These are phyloP conservation scores for Melampsora americana DNA, from an alignment of 1,284 basidiomycete species.

Conservation along the genomic window DNA sequence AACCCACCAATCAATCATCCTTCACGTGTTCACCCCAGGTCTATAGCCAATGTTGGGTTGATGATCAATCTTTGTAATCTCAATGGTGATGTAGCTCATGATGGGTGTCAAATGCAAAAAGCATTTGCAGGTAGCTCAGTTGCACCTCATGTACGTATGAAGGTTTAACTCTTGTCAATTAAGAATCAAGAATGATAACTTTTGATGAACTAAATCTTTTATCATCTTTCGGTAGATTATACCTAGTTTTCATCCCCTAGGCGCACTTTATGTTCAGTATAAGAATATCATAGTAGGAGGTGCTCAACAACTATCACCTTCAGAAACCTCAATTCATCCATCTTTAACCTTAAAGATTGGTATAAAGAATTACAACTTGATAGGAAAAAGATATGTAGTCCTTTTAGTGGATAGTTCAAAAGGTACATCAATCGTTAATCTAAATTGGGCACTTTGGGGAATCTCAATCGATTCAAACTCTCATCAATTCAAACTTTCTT, in stretches of 20 bases:
- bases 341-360: constrained; percentile 14
- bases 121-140: constrained; percentile 34
- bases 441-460: too few relatives aligned
- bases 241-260: constrained; percentile 2
- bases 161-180: background rate
- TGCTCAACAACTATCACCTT: constrained; percentile 33
- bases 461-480: too few relatives aligned
- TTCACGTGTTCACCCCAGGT: too few relatives aligned
- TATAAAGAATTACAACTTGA: background rate
- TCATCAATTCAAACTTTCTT: too few relatives aligned
- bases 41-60: too few relatives aligned
- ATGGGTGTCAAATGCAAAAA: constrained; percentile 26
- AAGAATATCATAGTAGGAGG: constrained; percentile 18
- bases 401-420: background rate
- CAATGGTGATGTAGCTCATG: constrained; percentile 22
- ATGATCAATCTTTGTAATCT: too few relatives aligned
- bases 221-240: constrained; percentile 5
- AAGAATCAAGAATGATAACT: background rate
- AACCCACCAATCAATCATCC: too few relatives aligned
- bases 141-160: constrained; percentile 12
- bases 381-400: constrained; percentile 1
- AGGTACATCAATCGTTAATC: too few relatives aligned
- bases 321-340: constrained; percentile 3
- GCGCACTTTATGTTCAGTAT: constrained; percentile 22
- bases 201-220: background rate